Evolutionary conservation across 2,329 filamentous ascomycete species (phyloP).

Genomic region (Fusarium begoniae): DNA sequence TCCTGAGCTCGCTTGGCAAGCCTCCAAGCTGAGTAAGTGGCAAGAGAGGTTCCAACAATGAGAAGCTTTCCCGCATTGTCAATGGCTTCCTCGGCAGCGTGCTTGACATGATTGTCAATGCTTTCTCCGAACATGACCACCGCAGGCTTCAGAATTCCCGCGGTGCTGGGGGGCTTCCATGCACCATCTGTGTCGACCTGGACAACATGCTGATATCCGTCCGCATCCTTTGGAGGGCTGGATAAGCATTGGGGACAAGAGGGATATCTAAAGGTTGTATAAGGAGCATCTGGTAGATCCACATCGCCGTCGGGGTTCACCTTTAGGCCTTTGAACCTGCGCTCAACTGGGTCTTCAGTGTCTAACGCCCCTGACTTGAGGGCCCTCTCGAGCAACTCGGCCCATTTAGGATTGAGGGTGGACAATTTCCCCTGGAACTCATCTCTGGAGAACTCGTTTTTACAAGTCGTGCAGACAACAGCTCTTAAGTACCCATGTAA

Average conservation of each 20-base stretch:
- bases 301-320: constrained; percentile 96
- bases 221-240: constrained; percentile 64
- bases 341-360: constrained; percentile 78
- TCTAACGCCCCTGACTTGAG: constrained; percentile 78
- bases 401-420: constrained; percentile 86
- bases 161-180: constrained; percentile 71
- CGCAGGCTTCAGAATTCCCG: constrained; percentile 88
- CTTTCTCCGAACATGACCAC: constrained; percentile 98
- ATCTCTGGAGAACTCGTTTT: constrained; percentile 73
- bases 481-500: constrained; percentile 90
- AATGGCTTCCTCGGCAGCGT: constrained; percentile 80
- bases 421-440: constrained; percentile 81
- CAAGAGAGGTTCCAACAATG: constrained; percentile 87
- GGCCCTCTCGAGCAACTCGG: constrained; percentile 76
- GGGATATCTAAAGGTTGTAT: constrained; percentile 90
- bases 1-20: constrained; percentile 85
- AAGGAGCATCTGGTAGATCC: constrained; percentile 85
- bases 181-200: constrained; percentile 83
- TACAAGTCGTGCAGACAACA: constrained; percentile 83
- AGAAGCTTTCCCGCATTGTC: constrained; percentile 79
- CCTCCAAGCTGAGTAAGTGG: constrained; percentile 95
- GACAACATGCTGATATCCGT: constrained; percentile 67
- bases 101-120: constrained; percentile 75
- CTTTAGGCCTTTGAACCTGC: constrained; percentile 74
- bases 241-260: constrained; percentile 83